phyloP scores from a whole-genome alignment of 345 rosid species.

The Citrus sp. region DNA sequence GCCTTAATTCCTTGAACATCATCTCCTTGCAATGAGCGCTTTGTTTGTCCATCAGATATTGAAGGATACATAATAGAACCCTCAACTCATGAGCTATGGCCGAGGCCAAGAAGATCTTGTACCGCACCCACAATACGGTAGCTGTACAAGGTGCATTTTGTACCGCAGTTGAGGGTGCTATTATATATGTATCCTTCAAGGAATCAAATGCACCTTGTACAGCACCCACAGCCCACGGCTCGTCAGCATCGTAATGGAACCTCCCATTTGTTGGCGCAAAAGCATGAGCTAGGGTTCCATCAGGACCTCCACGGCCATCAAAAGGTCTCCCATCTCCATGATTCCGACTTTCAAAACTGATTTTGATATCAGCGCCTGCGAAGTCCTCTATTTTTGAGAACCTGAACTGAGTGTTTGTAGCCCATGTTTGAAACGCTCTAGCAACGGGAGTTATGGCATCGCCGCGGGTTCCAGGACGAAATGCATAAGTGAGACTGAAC shows the following conservation, averaged over 20 bases:
- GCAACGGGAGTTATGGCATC: background rate
- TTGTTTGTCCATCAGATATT: conserved; percentile 24
- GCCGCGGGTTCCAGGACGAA: background rate
- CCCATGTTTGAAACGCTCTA: conserved; percentile 34
- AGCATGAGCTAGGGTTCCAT: no score
- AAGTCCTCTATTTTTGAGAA: background rate
- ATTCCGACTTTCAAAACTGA: conserved; percentile 15
- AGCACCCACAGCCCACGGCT: conserved; percentile 11
- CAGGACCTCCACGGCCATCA: background rate
- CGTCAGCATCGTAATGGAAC: conserved; percentile 10
- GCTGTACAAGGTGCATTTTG: no score
- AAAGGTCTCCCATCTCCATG: conserved; percentile 21
- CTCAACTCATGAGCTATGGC: conserved; percentile 11
- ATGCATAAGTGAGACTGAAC: conserved; percentile 24
- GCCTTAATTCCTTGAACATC: conserved; percentile 32
- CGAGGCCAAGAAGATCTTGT: conserved; percentile 28
- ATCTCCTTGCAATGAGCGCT: conserved; percentile 5
- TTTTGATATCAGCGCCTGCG: conserved; percentile 13
- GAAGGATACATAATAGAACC: conserved; percentile 34
- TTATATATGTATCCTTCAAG: no score
- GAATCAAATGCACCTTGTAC: background rate
- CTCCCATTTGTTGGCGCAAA: no score
- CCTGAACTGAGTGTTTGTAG: conserved; percentile 15
- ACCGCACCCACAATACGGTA: background rate
- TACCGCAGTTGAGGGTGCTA: no score